Base-by-base conservation (phyloP, 192 early-diverging fungal species). In the Entomortierella beljakovae region DNA sequence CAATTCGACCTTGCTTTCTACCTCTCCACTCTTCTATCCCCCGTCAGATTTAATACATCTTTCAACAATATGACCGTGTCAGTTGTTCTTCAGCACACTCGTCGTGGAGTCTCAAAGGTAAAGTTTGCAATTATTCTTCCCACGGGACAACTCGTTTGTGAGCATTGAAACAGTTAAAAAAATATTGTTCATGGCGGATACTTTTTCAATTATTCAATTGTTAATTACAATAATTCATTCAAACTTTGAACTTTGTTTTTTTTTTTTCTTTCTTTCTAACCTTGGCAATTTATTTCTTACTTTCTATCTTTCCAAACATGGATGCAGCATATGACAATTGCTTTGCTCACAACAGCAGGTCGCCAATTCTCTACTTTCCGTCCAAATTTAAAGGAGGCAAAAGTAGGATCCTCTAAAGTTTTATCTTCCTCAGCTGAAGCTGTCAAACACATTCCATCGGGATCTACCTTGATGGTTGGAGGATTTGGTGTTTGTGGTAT, bases 401-500 rank as follows among this genome's bases (percentile, higher is more conserved):
- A n/a, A 2, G 40, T 13, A 25, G 20, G 22, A 2, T 23, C 76
- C 53, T 87, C 65, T 81, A 92, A 92, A 65, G 75, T 92, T 16
- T 84, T 80, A 54, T 42, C 62, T 49, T 89, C 89, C 1, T 83
- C 88, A 16, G 86, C 87, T 46, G 89, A 87, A 52, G 90, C 90
- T 25, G 85, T 90, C 77, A 74, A 83, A 70, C 85, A 86, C 56
- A 88, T 90, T 34, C 85, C 86, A 48, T 84, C 85, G 0, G 83
- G 83, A 54, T 81, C 84, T 35, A 91, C 82, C 40, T 73, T 93
- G 43, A 84, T 93, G 61, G 90, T 93, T 61, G 90, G 90, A 22
- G 90, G 90, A 10, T 91, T 91, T 74, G 91, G 91, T 35, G 81
- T 94, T 11, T 94, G 92, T 80, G 93, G 93, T 20, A 94, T 94